A percentile compares a stretch with the other conserved stretches of the same genome.
Evolutionary conservation across 2,329 filamentous ascomycete genomes (phyloP).

Genomic region (Fusarium xylarioides): DNA sequence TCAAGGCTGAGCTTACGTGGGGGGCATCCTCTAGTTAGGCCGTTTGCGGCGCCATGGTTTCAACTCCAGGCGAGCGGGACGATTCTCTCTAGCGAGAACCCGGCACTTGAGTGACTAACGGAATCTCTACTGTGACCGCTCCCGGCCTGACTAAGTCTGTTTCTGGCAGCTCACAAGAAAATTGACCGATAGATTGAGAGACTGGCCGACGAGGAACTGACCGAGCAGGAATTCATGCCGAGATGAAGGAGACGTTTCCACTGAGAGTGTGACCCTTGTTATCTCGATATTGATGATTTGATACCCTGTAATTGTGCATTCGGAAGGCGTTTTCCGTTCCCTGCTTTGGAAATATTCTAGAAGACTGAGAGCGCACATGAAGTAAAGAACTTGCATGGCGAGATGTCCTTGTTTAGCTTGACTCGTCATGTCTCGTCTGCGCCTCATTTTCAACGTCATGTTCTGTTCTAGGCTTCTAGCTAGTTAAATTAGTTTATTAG

Average conservation of each 20-base stretch:
- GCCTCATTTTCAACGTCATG: conserved; percentile 17
- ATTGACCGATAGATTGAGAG: neutral
- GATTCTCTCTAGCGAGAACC: conserved; percentile 5
- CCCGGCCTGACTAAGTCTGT: neutral
- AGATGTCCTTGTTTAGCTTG: neutral
- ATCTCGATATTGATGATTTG: conserved; percentile 6
- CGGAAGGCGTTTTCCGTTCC: neutral
- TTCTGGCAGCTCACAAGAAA: neutral
- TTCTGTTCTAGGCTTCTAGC: neutral
- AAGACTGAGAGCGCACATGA: neutral
- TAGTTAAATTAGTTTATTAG: neutral
- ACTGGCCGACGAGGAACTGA: neutral
- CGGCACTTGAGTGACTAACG: conserved; percentile 7
- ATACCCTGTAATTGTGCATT: neutral
- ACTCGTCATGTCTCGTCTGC: neutral
- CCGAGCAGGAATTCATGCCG: conserved; percentile 8
- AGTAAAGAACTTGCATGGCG: neutral
- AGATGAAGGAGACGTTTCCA: conserved; percentile 22
- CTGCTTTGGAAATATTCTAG: conserved; percentile 14
- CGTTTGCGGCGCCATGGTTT: conserved; percentile 3
- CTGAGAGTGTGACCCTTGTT: neutral
- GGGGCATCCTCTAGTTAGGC: neutral
- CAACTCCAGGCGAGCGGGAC: conserved; percentile 8
- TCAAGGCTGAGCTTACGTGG: neutral
- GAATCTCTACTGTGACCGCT: neutral